Conservation (phyloP, 345 rosid genomes). For the Sisymbrium altissimum region DNA sequence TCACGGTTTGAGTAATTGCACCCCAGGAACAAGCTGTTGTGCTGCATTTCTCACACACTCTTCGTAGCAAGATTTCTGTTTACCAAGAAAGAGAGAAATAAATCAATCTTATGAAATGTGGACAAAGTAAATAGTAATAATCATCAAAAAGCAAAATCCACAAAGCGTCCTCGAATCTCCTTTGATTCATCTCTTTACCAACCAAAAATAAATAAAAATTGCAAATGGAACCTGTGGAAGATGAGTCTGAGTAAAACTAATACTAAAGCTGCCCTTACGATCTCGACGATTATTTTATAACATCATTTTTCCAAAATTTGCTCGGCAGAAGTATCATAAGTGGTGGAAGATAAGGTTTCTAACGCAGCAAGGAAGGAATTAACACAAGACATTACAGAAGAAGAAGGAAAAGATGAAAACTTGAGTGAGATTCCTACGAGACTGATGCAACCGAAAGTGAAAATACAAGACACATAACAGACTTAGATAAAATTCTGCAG, state of each 20-base stretch:
- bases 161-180: constrained; percentile 4
- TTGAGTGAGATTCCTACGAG: not conserved
- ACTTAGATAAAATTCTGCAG: not conserved
- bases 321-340: not conserved
- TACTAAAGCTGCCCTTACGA: not conserved
- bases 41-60: constrained; percentile 31
- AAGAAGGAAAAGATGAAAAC: not conserved
- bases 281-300: not conserved
- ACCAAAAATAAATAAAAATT: not conserved
- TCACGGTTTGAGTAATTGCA: constrained; percentile 29
- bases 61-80: constrained; percentile 17
- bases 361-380: not conserved
- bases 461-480: not conserved
- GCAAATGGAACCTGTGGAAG: not conserved
- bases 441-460: too few relatives aligned
- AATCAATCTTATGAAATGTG: not conserved
- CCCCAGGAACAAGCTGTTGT: constrained; percentile 26
- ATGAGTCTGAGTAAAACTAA: not conserved
- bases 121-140: constrained; percentile 21
- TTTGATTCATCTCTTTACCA: not conserved
- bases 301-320: not conserved
- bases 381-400: not conserved
- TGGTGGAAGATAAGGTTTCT: not conserved
- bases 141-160: constrained; percentile 7
- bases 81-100: not conserved